Evolutionary conservation across 192 early-diverging fungal species (phyloP), one percentile per base, ranked within the genome.

Genomic region (Paraglomus occultum): DNA sequence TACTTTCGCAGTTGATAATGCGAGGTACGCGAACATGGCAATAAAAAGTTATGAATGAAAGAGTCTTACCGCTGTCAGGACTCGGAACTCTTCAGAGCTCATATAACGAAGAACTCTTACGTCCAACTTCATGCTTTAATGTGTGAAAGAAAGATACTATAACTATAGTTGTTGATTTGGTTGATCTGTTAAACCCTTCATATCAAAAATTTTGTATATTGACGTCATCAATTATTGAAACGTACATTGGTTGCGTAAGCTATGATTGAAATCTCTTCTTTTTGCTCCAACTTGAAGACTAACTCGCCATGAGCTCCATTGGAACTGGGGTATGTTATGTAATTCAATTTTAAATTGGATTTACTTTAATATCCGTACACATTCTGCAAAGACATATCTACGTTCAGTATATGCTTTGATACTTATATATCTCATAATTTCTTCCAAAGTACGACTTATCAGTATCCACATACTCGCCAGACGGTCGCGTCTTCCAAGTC

Each of bases 401-500:
- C 14, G 22, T 64, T 38, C 38, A n/a, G n/a, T n/a, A n/a, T n/a
- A n/a, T n/a, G n/a, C n/a, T n/a, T n/a, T n/a, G 58, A 12, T 39
- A 63, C 40, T 52, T 53, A 8, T 70, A 42, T 71, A 61, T 51
- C 55, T 39, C 55, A 61, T 58, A 63, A 18, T 38, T 44, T 61
- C 18, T 14, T 62, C 14, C 71, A 66, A 83, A 92, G 90, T 99
- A 99, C 75, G 97, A 99, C 81, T 84, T 98, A 57, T 96, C 94
- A 39, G 90, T 95, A 45, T 95, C 95, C 74, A 99, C 97, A 40
- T 99, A 99, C 78, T 97, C 97, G 43, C 96, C 96, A 42, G 97
- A 99, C 80, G 97, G 97, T 63, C 90, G 96, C 62, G 90, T 99
- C 69, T 99, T 97, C 83, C 97, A 99, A 82, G 92, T 98, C 46